These are phyloP conservation scores for Fraxinus excelsior DNA, from an alignment of 257 asterid genomes.

Conservation along the genomic window DNA sequence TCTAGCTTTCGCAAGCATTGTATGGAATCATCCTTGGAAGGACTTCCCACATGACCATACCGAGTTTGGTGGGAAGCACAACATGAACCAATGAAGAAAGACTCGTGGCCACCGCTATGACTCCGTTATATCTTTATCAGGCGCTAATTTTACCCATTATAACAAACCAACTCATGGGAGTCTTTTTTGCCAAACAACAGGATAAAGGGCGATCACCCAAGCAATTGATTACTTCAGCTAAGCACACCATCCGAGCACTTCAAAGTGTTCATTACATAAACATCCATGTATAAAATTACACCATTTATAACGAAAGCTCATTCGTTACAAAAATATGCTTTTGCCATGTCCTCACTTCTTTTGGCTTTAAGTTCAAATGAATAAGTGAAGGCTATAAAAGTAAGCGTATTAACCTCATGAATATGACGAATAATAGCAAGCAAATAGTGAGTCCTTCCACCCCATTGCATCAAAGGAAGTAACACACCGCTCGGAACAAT, in stretches of 20 bases:
- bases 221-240: neutral
- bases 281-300: neutral
- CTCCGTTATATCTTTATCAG: no score
- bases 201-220: no score
- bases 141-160: no score
- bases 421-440: conserved; percentile 66
- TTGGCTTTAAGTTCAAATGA: neutral
- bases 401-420: conserved; percentile 49
- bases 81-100: no score
- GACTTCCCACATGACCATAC: no score
- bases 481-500: conserved; percentile 85
- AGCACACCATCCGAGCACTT: conserved; percentile 19
- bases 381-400: neutral
- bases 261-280: neutral
- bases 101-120: no score
- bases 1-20: no score
- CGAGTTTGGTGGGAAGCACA: no score
- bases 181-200: no score
- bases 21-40: no score
- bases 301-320: neutral
- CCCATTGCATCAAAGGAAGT: conserved; percentile 97
- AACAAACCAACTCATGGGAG: no score
- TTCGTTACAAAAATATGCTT: neutral
- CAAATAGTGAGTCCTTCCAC: conserved; percentile 89
- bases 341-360: no score